Conservation (phyloP, 2,329 filamentous ascomycete genomes). For the Neonectria neomacrospora region DNA sequence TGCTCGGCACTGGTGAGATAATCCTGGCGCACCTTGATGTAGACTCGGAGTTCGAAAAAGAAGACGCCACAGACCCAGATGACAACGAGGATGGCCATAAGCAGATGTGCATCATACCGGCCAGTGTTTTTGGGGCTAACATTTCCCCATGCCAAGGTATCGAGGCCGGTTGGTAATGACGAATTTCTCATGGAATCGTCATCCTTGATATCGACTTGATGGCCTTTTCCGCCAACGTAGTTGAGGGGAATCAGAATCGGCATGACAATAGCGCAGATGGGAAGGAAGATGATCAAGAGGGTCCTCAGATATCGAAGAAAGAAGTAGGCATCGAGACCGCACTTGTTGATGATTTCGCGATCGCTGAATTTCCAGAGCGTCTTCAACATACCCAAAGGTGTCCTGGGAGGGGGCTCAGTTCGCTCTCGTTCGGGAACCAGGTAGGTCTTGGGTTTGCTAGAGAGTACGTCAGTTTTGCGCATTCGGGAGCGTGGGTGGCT, state of each 20-base stretch:
- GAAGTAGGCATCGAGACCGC: slow-evolving; percentile 96
- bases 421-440: slow-evolving; percentile 87
- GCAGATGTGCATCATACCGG: slow-evolving; percentile 85
- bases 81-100: slow-evolving; percentile 82
- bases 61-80: slow-evolving; percentile 88
- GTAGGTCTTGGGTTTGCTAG: slow-evolving; percentile 83
- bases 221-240: slow-evolving; percentile 74
- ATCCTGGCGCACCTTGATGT: slow-evolving; percentile 92
- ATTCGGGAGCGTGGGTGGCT: neutral
- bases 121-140: slow-evolving; percentile 72
- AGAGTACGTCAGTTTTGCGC: slow-evolving; percentile 15
- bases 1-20: slow-evolving; percentile 96
- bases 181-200: slow-evolving; percentile 46
- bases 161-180: slow-evolving; percentile 68
- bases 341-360: slow-evolving; percentile 91
- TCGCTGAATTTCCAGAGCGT: slow-evolving; percentile 75
- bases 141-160: slow-evolving; percentile 89
- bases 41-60: slow-evolving; percentile 86
- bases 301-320: slow-evolving; percentile 86
- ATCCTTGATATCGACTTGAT: slow-evolving; percentile 56
- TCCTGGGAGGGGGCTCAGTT: slow-evolving; percentile 76
- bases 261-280: slow-evolving; percentile 79
- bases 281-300: slow-evolving; percentile 91
- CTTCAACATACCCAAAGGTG: slow-evolving; percentile 63
- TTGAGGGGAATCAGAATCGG: slow-evolving; percentile 91